A percentile compares a stretch with the other conserved stretches of the same genome.
These are phyloP conservation scores for Danielozyma ontarioensis DNA, from an alignment of 805 yeast species.

Conservation along the genomic window DNA sequence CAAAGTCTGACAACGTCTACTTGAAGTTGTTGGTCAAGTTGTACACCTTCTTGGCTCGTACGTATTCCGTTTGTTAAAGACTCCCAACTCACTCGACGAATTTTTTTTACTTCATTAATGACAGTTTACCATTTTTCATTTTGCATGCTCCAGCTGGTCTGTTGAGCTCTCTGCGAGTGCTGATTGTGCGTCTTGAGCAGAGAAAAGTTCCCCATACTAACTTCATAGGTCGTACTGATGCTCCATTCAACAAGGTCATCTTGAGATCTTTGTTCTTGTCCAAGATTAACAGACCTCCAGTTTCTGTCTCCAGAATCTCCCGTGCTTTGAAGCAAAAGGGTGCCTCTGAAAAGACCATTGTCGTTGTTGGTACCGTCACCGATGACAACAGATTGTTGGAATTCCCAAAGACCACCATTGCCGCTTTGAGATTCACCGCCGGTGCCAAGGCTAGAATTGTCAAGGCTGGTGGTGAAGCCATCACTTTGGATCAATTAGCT, in stretches of 20 bases:
- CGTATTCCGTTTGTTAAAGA: slow-evolving; percentile 44
- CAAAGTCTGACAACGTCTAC: slow-evolving; percentile 99
- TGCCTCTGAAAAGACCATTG: slow-evolving; percentile 87
- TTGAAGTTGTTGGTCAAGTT: slow-evolving; percentile 95
- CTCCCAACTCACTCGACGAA: no score
- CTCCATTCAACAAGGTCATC: slow-evolving; percentile 97
- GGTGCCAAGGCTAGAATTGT: slow-evolving; percentile 96
- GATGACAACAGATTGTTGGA: slow-evolving; percentile 93
- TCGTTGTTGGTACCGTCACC: slow-evolving; percentile 98
- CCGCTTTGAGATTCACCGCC: slow-evolving; percentile 99
- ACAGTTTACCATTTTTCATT: no score
- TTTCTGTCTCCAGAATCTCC: slow-evolving; percentile 87
- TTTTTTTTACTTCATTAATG: no score
- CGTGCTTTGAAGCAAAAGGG: slow-evolving; percentile 78
- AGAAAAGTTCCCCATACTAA: slow-evolving; percentile 29
- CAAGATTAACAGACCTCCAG: slow-evolving; percentile 99
- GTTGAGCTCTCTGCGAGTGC: slow-evolving; percentile 26
- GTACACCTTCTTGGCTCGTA: slow-evolving; percentile 99
- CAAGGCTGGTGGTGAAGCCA: slow-evolving; percentile 99
- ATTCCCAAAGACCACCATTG: slow-evolving; percentile 96
- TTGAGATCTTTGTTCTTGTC: slow-evolving; percentile 93
- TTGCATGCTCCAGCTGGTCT: slow-evolving; percentile 8
- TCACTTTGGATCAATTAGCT: slow-evolving; percentile 99
- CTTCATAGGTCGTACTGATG: slow-evolving; percentile 89
- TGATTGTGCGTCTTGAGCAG: slow-evolving; percentile 42